phyloP scores from a whole-genome alignment of 495 filamentous ascomycete genomes.

The Saxispiralis lemnorum region DNA sequence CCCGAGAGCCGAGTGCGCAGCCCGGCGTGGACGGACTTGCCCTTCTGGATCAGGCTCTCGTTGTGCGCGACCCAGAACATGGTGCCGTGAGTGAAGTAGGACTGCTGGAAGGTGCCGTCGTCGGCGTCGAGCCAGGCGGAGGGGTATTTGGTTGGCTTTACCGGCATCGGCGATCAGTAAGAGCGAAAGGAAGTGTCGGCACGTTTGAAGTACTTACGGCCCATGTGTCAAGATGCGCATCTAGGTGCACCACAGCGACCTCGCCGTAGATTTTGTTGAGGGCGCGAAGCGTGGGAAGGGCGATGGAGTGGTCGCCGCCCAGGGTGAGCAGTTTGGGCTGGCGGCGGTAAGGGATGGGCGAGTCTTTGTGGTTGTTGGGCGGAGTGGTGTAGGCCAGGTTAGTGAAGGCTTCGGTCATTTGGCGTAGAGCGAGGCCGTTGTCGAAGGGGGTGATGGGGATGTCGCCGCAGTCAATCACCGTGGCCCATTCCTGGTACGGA shows the following conservation, averaged over 20 bases:
- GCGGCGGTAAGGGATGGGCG: constrained; percentile 27
- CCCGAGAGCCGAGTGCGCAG: constrained; percentile 56
- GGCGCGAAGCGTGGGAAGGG: constrained; percentile 56
- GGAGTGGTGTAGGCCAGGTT: constrained; percentile 40
- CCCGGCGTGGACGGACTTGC: constrained; percentile 57
- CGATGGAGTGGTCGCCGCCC: constrained; percentile 67
- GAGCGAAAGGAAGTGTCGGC: too few relatives aligned
- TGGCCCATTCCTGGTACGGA: constrained; percentile 56
- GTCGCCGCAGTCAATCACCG: constrained; percentile 64
- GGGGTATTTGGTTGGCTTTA: constrained; percentile 58
- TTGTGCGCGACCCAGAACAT: constrained; percentile 72
- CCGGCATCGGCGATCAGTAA: too few relatives aligned
- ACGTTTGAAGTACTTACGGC: too few relatives aligned
- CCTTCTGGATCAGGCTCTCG: constrained; percentile 54
- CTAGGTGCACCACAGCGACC: constrained; percentile 69
- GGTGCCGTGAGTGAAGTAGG: constrained; percentile 63
- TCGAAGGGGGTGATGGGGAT: constrained; percentile 67
- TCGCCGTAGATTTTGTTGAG: constrained; percentile 50
- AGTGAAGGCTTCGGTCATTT: constrained; percentile 61
- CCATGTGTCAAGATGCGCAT: constrained; percentile 62
- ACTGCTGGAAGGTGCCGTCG: constrained; percentile 35
- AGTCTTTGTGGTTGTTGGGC: constrained; percentile 17
- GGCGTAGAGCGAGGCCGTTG: constrained; percentile 53
- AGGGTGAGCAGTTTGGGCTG: constrained; percentile 58
- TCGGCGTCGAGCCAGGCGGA: constrained; percentile 41